phyloP scores from a whole-genome alignment of 2,329 filamentous ascomycete genomes.

The Mycocentrospora acerina region DNA sequence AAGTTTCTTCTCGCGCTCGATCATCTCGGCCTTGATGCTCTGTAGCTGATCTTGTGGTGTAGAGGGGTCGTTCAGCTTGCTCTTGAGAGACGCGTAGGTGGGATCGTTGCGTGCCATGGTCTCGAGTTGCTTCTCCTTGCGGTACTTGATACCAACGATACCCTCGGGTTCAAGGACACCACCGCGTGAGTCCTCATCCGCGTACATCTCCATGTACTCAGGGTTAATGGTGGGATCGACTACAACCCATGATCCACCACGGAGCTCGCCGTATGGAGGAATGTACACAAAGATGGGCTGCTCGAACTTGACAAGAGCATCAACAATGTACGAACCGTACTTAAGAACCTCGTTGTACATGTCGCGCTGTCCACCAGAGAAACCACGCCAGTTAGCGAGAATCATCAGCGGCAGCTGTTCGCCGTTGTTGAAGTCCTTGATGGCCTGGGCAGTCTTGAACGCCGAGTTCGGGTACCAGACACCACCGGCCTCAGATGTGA shows the following conservation, averaged over 20 bases:
- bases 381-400: conserved; percentile 99
- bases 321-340: conserved; percentile 98
- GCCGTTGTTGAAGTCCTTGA: conserved; percentile 98
- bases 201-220: conserved; percentile 98
- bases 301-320: conserved; percentile 96
- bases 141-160: conserved; percentile 98
- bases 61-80: conserved; percentile 67
- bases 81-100: conserved; percentile 79
- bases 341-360: conserved; percentile 99
- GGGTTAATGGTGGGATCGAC: conserved; percentile 98
- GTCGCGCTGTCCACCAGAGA: conserved; percentile 98
- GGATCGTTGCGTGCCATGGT: conserved; percentile 95
- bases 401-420: conserved; percentile 99
- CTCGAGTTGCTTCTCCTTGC: conserved; percentile 93
- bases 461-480: conserved; percentile 99
- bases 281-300: conserved; percentile 99
- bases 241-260: conserved; percentile 99
- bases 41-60: conserved; percentile 74
- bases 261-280: conserved; percentile 91
- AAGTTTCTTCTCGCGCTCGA: conserved; percentile 79
- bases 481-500: conserved; percentile 92
- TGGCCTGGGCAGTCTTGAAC: conserved; percentile 98
- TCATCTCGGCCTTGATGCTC: conserved; percentile 81
- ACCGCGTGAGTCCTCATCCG: conserved; percentile 89
- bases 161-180: conserved; percentile 98